phyloP scores from a whole-genome alignment of 352 stramenopile genomes.

The Pythium brachiatum region DNA sequence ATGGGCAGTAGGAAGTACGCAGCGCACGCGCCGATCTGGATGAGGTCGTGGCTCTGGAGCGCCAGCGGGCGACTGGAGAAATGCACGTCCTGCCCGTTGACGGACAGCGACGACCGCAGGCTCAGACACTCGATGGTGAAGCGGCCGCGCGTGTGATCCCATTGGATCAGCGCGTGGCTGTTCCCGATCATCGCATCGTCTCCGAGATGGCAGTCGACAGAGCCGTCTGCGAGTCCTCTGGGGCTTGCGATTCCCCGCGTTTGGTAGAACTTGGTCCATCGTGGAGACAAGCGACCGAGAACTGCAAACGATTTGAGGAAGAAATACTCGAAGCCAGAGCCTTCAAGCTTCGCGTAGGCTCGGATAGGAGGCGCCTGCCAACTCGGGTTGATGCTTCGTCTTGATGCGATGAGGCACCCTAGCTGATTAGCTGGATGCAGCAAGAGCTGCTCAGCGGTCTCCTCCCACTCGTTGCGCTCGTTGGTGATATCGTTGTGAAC shows the following conservation, averaged over 20 bases:
- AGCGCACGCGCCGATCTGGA: conserved; percentile 66
- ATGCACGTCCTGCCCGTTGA: conserved; percentile 61
- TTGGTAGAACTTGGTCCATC: conserved; percentile 64
- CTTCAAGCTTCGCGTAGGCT: conserved; percentile 76
- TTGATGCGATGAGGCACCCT: conserved; percentile 20
- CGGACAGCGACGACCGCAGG: conserved; percentile 41
- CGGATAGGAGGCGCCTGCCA: conserved; percentile 30
- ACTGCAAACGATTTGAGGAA: conserved; percentile 63
- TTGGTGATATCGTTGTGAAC: background rate
- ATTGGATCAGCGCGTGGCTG: conserved; percentile 66
- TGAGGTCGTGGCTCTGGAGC: conserved; percentile 49
- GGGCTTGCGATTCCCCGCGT: conserved; percentile 39
- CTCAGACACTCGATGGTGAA: conserved; percentile 79
- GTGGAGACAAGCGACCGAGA: conserved; percentile 53
- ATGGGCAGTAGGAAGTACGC: conserved; percentile 76
- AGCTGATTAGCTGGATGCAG: conserved; percentile 47
- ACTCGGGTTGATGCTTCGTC: conserved; percentile 17
- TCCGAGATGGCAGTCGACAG: conserved; percentile 72
- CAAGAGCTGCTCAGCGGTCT: conserved; percentile 17
- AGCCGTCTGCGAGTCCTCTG: conserved; percentile 47
- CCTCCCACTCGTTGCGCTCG: conserved; percentile 3
- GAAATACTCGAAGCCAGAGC: conserved; percentile 60
- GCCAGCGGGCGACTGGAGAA: conserved; percentile 43
- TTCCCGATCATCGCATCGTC: conserved; percentile 56
- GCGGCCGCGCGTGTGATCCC: conserved; percentile 36